Evolutionary conservation across 768 basidiomycete genomes (phyloP).

Genomic region (Lentinula lateritia): DNA sequence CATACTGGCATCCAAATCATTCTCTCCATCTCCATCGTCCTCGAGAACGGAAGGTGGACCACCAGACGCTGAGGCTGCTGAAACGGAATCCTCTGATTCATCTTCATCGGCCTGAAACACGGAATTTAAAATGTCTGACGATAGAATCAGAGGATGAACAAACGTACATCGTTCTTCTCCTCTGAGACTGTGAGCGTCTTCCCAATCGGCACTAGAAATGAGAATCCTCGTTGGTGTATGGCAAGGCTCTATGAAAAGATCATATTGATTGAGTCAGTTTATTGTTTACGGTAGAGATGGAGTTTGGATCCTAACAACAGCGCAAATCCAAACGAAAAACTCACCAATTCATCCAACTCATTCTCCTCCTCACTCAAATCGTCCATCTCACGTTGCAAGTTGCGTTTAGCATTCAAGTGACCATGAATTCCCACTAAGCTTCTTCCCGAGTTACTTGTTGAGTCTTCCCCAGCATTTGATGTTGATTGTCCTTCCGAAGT

Average conservation of each 20-base stretch:
- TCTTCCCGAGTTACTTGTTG: not conserved
- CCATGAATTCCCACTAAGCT: conserved; percentile 42
- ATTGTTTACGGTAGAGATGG: too few species aligned
- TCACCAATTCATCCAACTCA: conserved; percentile 72
- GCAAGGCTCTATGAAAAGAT: conserved; percentile 38
- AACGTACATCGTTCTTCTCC: conserved; percentile 76
- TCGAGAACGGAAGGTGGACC: conserved; percentile 37
- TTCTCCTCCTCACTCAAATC: conserved; percentile 82
- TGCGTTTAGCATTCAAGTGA: conserved; percentile 56
- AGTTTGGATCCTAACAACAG: too few species aligned
- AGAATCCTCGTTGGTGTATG: conserved; percentile 62
- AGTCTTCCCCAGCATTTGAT: not conserved
- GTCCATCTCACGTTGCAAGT: conserved; percentile 72
- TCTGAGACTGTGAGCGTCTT: conserved; percentile 69
- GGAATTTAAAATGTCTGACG: not conserved
- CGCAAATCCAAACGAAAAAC: conserved; percentile 13
- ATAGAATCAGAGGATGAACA: not conserved
- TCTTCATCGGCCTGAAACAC: conserved; percentile 41
- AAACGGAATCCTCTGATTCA: conserved; percentile 36
- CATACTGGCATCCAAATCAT: conserved; percentile 5
- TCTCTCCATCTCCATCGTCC: conserved; percentile 35
- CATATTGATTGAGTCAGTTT: not conserved
- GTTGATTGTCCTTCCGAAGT: not conserved
- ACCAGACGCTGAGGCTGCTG: conserved; percentile 28
- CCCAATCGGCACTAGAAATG: conserved; percentile 69